Conservation (phyloP, 208 protist genomes). For the Porcisia deanei region DNA sequence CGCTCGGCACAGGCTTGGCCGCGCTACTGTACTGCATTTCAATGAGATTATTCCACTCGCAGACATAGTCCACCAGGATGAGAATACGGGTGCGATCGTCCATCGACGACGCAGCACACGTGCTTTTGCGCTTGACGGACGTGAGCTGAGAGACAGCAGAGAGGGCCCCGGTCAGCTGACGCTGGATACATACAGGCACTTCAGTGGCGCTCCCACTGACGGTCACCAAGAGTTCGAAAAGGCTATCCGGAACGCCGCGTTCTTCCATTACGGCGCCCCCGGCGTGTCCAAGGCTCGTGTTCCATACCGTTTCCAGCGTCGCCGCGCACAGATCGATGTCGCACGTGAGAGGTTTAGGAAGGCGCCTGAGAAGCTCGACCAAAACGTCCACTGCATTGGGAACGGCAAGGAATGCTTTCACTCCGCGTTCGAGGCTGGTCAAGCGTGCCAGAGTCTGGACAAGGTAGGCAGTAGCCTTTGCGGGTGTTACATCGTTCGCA, state of each 20-base stretch:
- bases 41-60: constrained; percentile 41
- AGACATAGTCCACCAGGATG: constrained; percentile 52
- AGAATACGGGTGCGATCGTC: constrained; percentile 27
- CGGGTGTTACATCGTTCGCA: constrained; percentile 5
- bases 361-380: constrained; percentile 5
- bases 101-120: constrained; percentile 12
- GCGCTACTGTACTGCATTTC: constrained; percentile 26
- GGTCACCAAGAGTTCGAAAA: constrained; percentile 50
- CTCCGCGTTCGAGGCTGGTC: constrained; percentile 28
- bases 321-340: constrained; percentile 19
- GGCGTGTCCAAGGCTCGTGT: constrained; percentile 46
- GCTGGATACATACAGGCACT: constrained; percentile 44
- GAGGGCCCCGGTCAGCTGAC: constrained; percentile 65
- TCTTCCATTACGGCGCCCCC: constrained; percentile 55
- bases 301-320: constrained; percentile 53
- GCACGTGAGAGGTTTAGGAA: neutral
- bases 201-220: constrained; percentile 13
- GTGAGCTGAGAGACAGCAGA: constrained; percentile 76
- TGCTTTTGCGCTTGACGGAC: constrained; percentile 52
- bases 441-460: constrained; percentile 27
- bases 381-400: constrained; percentile 3
- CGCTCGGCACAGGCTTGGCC: constrained; percentile 31
- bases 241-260: constrained; percentile 29
- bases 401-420: constrained; percentile 14
- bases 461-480: constrained; percentile 11